phyloP scores from a whole-genome alignment of 1,284 basidiomycete species.

The Malassezia restricta region DNA sequence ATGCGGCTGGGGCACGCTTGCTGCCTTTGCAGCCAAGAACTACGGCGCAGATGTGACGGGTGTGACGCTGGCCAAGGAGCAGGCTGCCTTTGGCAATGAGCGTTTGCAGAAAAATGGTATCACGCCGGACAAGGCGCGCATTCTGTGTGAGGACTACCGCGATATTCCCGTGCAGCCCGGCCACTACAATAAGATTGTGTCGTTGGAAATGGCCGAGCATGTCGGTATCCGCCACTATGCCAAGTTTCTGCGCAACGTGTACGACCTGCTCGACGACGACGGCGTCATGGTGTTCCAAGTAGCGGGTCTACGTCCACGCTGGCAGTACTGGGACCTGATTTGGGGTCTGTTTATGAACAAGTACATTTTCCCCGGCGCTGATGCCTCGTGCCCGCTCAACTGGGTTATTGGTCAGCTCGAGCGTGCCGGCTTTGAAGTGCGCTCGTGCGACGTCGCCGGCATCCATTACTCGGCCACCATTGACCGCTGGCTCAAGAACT shows the following conservation, averaged over 20 bases:
- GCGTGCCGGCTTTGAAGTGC: conserved; percentile 86
- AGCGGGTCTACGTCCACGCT: conserved; percentile 76
- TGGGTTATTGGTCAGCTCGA: conserved; percentile 80
- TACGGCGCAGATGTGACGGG: conserved; percentile 88
- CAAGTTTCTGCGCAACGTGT: conserved; percentile 77
- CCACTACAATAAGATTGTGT: conserved; percentile 83
- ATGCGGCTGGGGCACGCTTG: conserved; percentile 95
- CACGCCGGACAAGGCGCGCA: conserved; percentile 66
- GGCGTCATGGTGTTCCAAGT: conserved; percentile 93
- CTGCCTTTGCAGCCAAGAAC: conserved; percentile 91
- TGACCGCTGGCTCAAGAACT: conserved; percentile 50
- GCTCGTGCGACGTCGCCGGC: conserved; percentile 78
- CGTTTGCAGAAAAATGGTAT: conserved; percentile 70
- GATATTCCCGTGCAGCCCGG: conserved; percentile 72
- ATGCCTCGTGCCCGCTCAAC: conserved; percentile 67
- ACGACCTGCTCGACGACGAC: conserved; percentile 85
- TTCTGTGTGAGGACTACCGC: conserved; percentile 87
- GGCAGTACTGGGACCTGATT: conserved; percentile 96
- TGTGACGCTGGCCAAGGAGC: conserved; percentile 80
- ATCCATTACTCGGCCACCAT: conserved; percentile 77
- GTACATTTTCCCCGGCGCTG: conserved; percentile 83
- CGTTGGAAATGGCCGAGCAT: conserved; percentile 89
- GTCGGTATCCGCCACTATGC: conserved; percentile 89
- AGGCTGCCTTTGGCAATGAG: conserved; percentile 81
- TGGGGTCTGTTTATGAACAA: conserved; percentile 56